phyloP scores from a whole-genome alignment of 805 yeast genomes.

The Candida koratica region DNA sequence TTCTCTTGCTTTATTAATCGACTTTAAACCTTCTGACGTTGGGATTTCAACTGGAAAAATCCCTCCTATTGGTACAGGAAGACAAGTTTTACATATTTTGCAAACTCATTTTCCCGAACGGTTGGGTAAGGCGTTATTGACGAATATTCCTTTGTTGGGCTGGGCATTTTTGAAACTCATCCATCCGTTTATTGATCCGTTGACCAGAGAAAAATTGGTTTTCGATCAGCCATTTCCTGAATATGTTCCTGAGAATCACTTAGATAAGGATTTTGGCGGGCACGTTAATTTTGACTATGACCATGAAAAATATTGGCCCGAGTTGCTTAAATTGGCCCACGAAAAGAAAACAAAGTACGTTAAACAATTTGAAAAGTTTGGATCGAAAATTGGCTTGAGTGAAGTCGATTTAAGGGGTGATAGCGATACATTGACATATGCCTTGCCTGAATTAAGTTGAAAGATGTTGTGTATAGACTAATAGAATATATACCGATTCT shows the following conservation, averaged over 20 bases:
- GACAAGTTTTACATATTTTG: conserved; percentile 86
- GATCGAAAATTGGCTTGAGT: conserved; percentile 66
- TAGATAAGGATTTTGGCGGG: conserved; percentile 86
- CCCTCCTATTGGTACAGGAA: conserved; percentile 86
- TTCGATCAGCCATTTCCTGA: conserved; percentile 84
- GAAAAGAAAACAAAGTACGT: conserved; percentile 60
- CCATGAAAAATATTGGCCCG: conserved; percentile 78
- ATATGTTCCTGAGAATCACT: conserved; percentile 76
- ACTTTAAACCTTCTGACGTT: conserved; percentile 77
- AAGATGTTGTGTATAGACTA: too few relatives aligned
- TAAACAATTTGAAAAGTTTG: conserved; percentile 66
- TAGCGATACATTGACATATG: conserved; percentile 25
- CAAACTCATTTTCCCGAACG: conserved; percentile 98
- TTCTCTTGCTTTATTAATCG: conserved; percentile 84
- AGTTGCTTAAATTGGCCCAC: conserved; percentile 56
- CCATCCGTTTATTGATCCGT: conserved; percentile 94
- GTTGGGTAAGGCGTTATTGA: conserved; percentile 84
- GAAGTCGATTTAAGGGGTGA: conserved; percentile 70
- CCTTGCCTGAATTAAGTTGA: too few relatives aligned
- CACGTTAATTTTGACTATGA: conserved; percentile 75
- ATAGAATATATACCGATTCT: too few relatives aligned
- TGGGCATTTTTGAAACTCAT: conserved; percentile 89
- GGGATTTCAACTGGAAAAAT: conserved; percentile 60
- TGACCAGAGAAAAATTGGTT: conserved; percentile 89
- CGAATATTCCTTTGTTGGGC: conserved; percentile 91